A percentile compares a stretch with the other conserved stretches of the same genome.
These are phyloP conservation scores for Epichloe baconii DNA, from an alignment of 2,329 filamentous ascomycete species.

Conservation along the genomic window DNA sequence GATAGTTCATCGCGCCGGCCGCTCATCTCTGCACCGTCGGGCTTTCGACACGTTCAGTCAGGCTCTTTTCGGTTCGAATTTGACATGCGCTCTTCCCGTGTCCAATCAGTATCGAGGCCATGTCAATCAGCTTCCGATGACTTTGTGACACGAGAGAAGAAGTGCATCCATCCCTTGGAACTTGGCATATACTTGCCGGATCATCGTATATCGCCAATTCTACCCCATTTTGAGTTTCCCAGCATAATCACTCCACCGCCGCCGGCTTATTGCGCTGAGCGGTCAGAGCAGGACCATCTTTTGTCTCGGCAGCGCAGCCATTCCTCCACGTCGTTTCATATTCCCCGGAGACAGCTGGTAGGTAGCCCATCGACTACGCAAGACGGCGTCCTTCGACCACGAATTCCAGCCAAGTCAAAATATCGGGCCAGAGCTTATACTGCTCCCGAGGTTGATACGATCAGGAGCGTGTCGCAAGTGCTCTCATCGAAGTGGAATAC, in stretches of 20 bases:
- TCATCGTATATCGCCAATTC: slow-evolving; percentile 38
- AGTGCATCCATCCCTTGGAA: slow-evolving; percentile 41
- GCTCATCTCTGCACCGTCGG: slow-evolving; percentile 43
- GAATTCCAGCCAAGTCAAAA: slow-evolving; percentile 30
- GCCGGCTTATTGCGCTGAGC: slow-evolving; percentile 20
- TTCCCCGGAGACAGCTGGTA: slow-evolving; percentile 32
- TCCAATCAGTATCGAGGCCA: slow-evolving; percentile 1
- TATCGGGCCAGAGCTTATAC: slow-evolving; percentile 29
- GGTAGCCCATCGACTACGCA: slow-evolving; percentile 11
- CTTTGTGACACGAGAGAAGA: slow-evolving; percentile 16
- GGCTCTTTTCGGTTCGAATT: slow-evolving; percentile 27
- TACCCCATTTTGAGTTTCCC: slow-evolving; percentile 35
- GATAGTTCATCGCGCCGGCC: slow-evolving; percentile 35
- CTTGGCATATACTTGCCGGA: slow-evolving; percentile 36
- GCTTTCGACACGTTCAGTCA: slow-evolving; percentile 47
- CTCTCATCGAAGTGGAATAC: slow-evolving; percentile 45
- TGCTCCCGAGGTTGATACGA: slow-evolving; percentile 34
- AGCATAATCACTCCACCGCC: slow-evolving; percentile 26
- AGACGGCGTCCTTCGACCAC: slow-evolving; percentile 14
- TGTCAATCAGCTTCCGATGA: background rate
- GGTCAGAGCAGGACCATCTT: slow-evolving; percentile 19
- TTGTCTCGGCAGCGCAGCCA: slow-evolving; percentile 29
- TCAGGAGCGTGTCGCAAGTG: slow-evolving; percentile 43
- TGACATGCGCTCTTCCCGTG: slow-evolving; percentile 1
- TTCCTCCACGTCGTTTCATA: slow-evolving; percentile 42